Conservation (phyloP, 371 early-diverging fungal genomes). For the Actinomucor elegans region DNA sequence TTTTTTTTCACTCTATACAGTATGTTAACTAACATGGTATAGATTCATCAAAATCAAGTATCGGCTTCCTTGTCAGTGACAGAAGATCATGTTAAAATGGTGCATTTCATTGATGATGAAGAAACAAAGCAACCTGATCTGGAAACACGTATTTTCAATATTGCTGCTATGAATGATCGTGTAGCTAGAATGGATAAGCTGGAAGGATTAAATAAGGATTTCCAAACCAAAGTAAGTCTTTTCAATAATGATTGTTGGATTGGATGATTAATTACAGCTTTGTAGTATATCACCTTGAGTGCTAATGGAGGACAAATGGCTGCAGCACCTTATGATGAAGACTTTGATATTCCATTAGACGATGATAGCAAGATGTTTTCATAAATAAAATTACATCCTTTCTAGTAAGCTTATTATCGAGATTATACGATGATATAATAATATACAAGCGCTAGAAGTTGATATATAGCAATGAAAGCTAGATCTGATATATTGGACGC, state of each 20-base stretch:
- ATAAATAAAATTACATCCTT: too few relatives aligned
- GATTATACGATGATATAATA: too few relatives aligned
- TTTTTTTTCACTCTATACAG: too few relatives aligned
- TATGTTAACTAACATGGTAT: too few relatives aligned
- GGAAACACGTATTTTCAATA: constrained; percentile 48
- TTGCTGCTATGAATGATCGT: constrained; percentile 37
- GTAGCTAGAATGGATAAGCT: constrained; percentile 45
- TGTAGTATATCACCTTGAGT: constrained; percentile 40
- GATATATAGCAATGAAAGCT: too few relatives aligned
- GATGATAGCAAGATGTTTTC: constrained; percentile 30
- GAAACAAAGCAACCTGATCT: constrained; percentile 44
- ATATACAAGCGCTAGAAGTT: too few relatives aligned
- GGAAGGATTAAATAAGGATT: constrained; percentile 54
- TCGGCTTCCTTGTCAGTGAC: constrained; percentile 58
- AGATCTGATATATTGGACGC: too few relatives aligned
- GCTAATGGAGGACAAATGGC: constrained; percentile 28
- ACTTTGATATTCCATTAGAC: constrained; percentile 37
- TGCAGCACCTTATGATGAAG: constrained; percentile 35
- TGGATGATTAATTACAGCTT: background rate
- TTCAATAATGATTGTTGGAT: background rate
- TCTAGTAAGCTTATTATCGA: too few relatives aligned
- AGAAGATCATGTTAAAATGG: constrained; percentile 56
- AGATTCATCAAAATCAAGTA: constrained; percentile 59
- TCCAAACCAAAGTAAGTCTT: constrained; percentile 45
- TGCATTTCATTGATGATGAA: constrained; percentile 64